Base-by-base conservation (phyloP, 2,329 filamentous ascomycete genomes). In the Calonectria naviculata region DNA sequence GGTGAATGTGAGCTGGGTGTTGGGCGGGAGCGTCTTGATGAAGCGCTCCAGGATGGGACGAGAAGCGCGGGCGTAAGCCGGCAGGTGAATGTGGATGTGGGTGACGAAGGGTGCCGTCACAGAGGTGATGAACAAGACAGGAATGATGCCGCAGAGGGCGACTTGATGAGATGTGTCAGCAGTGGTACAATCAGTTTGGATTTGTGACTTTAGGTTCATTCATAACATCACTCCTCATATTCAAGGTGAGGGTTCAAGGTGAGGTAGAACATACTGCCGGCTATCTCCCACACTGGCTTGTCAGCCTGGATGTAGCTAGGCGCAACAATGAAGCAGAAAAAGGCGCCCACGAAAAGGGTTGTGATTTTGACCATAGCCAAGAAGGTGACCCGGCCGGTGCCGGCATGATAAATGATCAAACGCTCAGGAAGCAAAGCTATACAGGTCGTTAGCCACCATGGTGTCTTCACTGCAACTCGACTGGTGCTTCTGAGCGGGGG, bases 321-420 rank as follows among this genome's bases (percentile, higher is more conserved):
- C 0, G 89, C 90, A 61, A 92, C 87, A 29, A 94, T 83, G 63
- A 92, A 83, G 74, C 87, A 87, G 77, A 94, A 94, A 75, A 93
- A 90, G 26, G 87, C 88, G 67, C 93, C 92, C 44, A 93, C 82
- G 71, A 95, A 90, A 46, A 97, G 87, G 4, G 92, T 92, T 1
- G 91, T 91, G 67, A 96, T 84, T 78, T 95, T 94, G 72, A 94
- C 81, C 78, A 91, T 89, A 60, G 92, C 93, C 54, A 96, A 83
- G 74, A 93, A 92, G 8, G 91, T 89, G 34, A 89, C 92, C 69
- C 90, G 88, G 10, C 88, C 87, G 0, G 90, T 92, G 64, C 94
- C 93, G 65, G 91, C 91, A 83, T 95, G 93, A 82, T 94, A 97
- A 72, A 97, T 89, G 75, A 95, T 87, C 31, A 95, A 79, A 17